phyloP scores from a whole-genome alignment of 2,329 filamentous ascomycete genomes.

The Dothistroma pini region DNA sequence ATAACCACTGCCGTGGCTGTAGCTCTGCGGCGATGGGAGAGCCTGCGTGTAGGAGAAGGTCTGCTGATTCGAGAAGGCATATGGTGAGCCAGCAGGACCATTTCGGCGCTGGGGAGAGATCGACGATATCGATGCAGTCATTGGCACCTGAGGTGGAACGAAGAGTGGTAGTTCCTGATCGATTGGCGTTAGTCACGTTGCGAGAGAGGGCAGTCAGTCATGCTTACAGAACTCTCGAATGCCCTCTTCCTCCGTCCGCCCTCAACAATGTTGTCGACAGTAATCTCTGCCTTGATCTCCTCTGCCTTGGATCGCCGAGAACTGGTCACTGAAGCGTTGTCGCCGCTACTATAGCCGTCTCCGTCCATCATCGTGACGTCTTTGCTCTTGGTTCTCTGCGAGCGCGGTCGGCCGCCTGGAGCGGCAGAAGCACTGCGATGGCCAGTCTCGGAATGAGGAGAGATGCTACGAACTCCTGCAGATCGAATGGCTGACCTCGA shows the following conservation, averaged over 20 bases:
- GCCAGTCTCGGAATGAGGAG: conserved; percentile 64
- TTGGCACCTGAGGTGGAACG: conserved; percentile 88
- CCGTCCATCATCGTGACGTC: conserved; percentile 58
- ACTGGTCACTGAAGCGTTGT: conserved; percentile 68
- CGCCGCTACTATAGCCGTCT: conserved; percentile 82
- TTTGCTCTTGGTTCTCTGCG: conserved; percentile 50
- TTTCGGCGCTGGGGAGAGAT: conserved; percentile 84
- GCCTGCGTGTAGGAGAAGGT: conserved; percentile 74
- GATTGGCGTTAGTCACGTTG: not conserved
- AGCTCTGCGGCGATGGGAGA: conserved; percentile 80
- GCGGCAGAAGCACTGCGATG: conserved; percentile 76
- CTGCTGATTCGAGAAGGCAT: conserved; percentile 70
- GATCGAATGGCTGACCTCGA: conserved; percentile 67
- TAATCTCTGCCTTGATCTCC: conserved; percentile 93
- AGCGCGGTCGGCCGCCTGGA: conserved; percentile 52
- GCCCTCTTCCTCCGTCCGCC: conserved; percentile 92
- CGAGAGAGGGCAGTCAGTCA: not conserved
- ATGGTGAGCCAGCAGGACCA: conserved; percentile 70
- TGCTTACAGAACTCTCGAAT: conserved; percentile 89
- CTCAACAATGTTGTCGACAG: conserved; percentile 96
- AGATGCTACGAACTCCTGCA: conserved; percentile 73
- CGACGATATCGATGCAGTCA: conserved; percentile 94
- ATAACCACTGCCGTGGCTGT: conserved; percentile 36
- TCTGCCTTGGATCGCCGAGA: conserved; percentile 75
- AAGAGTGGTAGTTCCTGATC: conserved; percentile 88